phyloP scores from a whole-genome alignment of 2,329 filamentous ascomycete species.

The Alternaria triticina region DNA sequence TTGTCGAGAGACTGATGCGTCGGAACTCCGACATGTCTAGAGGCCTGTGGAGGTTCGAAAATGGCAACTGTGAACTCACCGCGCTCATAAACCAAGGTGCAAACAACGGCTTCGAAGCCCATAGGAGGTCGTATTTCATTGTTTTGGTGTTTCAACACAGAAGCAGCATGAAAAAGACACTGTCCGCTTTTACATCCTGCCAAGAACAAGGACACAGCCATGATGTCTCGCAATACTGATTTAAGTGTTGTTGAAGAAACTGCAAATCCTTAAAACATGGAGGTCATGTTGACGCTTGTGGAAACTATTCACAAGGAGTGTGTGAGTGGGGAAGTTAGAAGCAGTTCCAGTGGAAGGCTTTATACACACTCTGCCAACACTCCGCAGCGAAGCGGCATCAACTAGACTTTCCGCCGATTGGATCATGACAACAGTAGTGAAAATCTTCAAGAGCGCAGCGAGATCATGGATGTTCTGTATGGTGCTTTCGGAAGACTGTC shows the following conservation, averaged over 20 bases:
- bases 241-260: neutral
- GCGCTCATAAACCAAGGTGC: too few relatives aligned
- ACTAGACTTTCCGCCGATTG: rapidly evolving
- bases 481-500: neutral
- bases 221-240: rapidly evolving
- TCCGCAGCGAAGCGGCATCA: neutral
- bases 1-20: too few relatives aligned
- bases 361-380: neutral
- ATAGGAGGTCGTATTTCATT: too few relatives aligned
- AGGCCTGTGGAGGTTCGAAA: too few relatives aligned
- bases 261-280: rapidly evolving
- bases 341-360: neutral
- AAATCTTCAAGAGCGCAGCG: neutral
- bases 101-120: too few relatives aligned
- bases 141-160: too few relatives aligned
- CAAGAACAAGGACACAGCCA: neutral
- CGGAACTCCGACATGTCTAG: too few relatives aligned
- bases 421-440: neutral
- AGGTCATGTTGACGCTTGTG: rapidly evolving
- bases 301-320: neutral
- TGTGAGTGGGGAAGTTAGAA: neutral
- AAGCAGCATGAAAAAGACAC: neutral
- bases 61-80: too few relatives aligned
- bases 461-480: neutral
- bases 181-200: neutral